Evolutionary conservation across 345 rosid genomes (phyloP).

Genomic region (Aegle marmelos): DNA sequence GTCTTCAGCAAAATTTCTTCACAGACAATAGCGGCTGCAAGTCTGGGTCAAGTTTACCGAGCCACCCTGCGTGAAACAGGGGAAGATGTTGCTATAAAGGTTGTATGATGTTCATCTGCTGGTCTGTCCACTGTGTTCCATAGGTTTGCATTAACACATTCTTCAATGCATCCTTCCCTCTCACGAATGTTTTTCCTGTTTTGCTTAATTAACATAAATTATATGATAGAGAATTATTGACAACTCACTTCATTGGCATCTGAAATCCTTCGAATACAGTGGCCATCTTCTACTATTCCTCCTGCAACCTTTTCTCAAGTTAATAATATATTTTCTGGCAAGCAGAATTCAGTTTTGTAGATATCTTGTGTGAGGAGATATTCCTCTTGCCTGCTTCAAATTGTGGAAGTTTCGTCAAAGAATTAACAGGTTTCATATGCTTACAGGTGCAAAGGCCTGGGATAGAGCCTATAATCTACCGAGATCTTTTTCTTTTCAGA

Average conservation of each 20-base stretch:
- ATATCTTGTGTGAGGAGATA: neutral
- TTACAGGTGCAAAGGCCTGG: slow-evolving; percentile 87
- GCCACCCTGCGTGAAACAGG: slow-evolving; percentile 87
- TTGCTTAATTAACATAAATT: neutral
- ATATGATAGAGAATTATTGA: neutral
- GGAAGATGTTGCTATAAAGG: slow-evolving; percentile 98
- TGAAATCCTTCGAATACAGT: neutral
- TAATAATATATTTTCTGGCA: neutral
- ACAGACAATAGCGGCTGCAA: slow-evolving; percentile 90
- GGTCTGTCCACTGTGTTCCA: slow-evolving; percentile 1
- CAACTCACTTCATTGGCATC: neutral
- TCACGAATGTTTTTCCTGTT: neutral
- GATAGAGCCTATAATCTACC: slow-evolving; percentile 90
- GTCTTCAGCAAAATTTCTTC: slow-evolving; percentile 83
- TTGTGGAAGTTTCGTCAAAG: neutral
- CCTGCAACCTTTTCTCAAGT: neutral
- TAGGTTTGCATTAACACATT: neutral
- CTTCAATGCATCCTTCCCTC: neutral
- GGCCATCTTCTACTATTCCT: neutral
- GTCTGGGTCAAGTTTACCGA: slow-evolving; percentile 96
- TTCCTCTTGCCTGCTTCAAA: neutral
- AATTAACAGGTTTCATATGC: slow-evolving; percentile 12
- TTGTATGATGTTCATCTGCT: slow-evolving; percentile 26
- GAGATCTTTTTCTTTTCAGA: slow-evolving; percentile 94
- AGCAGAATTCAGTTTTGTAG: neutral